Evolutionary conservation across 306 rosid genomes (phyloP).

Genomic region (Nissolia schottii): DNA sequence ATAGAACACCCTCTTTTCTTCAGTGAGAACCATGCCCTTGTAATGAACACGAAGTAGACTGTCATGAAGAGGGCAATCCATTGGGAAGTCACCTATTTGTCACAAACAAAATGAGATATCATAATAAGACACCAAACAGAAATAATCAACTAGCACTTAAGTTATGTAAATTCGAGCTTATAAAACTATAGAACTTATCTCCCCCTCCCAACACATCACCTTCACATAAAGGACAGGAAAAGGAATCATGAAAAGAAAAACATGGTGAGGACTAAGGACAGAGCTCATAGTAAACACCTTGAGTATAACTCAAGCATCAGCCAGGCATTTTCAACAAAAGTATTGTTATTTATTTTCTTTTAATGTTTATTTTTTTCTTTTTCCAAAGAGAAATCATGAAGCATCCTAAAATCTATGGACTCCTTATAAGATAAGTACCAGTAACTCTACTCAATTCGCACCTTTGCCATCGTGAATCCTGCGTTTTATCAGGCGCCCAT

Average conservation of each 20-base stretch:
- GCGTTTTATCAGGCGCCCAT: constrained; percentile 89
- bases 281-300: neutral
- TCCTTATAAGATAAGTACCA: constrained; percentile 10
- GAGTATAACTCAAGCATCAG: neutral
- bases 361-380: neutral
- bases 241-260: neutral
- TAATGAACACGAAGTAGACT: constrained; percentile 82
- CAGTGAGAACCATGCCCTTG: constrained; percentile 77
- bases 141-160: constrained; percentile 2
- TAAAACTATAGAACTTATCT: neutral
- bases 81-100: constrained; percentile 84
- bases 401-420: neutral
- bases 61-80: constrained; percentile 99
- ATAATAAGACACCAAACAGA: constrained; percentile 9
- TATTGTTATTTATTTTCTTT: constrained; percentile 15
- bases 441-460: constrained; percentile 27
- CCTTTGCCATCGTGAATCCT: constrained; percentile 90
- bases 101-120: constrained; percentile 26
- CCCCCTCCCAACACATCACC: neutral
- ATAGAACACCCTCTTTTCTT: constrained; percentile 63
- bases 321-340: neutral
- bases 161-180: neutral
- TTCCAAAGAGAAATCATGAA: constrained; percentile 2
- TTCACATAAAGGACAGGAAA: neutral
- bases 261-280: constrained; percentile 5